These are phyloP conservation scores for Gossypium longicalyx DNA, from an alignment of 345 rosid species.

Conservation along the genomic window DNA sequence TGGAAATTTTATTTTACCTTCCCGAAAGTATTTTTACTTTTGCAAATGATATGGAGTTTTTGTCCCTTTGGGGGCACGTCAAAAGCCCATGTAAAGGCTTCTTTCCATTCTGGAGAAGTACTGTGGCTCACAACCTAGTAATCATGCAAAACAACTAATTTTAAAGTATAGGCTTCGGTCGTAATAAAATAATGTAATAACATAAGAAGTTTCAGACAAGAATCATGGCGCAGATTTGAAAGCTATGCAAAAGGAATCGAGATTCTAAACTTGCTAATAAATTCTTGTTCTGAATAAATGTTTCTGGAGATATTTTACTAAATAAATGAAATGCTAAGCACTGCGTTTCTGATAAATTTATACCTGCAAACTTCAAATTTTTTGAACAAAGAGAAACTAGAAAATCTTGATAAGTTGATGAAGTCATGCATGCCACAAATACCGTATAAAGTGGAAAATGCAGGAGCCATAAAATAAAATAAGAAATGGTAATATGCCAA, in stretches of 20 bases:
- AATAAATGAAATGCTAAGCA: not conserved
- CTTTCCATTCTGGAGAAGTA: slow-evolving; percentile 78
- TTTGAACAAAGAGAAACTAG: not conserved
- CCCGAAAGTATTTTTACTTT: slow-evolving; percentile 82
- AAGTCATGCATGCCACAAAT: not conserved
- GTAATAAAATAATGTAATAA: not conserved
- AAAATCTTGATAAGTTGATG: not conserved
- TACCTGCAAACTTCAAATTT: not conserved
- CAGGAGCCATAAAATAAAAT: not conserved
- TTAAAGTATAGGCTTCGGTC: not conserved
- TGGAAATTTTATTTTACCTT: slow-evolving; percentile 47
- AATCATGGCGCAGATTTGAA: not conserved
- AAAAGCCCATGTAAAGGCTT: slow-evolving; percentile 84
- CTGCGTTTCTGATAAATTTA: not conserved
- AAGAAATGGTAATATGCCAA: not conserved
- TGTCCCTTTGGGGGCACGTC: slow-evolving; percentile 93
- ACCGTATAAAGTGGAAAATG: not conserved
- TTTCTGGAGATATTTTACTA: not conserved
- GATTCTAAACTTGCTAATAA: not conserved
- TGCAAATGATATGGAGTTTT: slow-evolving; percentile 88
- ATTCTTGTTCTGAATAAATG: not conserved
- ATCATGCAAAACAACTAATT: not conserved
- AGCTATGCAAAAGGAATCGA: not conserved
- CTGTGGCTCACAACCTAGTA: slow-evolving; percentile 67
- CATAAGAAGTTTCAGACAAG: not conserved